Base-by-base conservation (phyloP, 2,329 filamentous ascomycete genomes). In the Hymenoscyphus repandus region DNA sequence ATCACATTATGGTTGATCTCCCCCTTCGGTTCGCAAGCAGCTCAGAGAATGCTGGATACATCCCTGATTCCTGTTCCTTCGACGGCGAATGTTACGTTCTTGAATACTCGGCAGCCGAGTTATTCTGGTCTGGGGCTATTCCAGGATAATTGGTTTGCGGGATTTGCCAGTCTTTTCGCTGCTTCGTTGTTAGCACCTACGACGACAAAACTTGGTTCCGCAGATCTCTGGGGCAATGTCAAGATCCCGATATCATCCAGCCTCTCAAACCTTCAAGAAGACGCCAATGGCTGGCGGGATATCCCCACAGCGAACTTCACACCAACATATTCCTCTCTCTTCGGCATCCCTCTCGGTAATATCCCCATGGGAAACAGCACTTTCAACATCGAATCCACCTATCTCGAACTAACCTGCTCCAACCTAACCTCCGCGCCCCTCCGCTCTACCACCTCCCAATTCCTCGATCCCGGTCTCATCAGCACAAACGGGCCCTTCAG, bases 221-320 rank as follows among this genome's bases (percentile, higher is more conserved):
- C 47, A 15, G 59, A 62, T 50, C 30, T 56, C 5, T 60, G 50
- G 47, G 54, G 56, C 1, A 58, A 60, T 30, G 50, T 60, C 44
- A 62, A 57, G 27, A 60, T 62, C 22, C 59, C 59, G 1, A 31
- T 53, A 6, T 52, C 57, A 12, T 57, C 59, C 2, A 49, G 32
- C 17, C 47, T 62, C 15, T 41, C 46, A 5, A 51, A 54, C 17
- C 37, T 58, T 9, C 18, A 36, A 2, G 7, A 50, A 34, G 55
- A 57, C 33, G 42, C 39, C 6, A 51, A 58, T 32, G 59, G 59
- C 10, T 61, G 57, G 57, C 47, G 32, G 12, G 34, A 45, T 13
- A 39, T 58, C 6, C 52, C 55, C 3, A 13, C 36, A 40, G 17
- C 5, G 10, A 46, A 51, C 22, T 55, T 45, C 27, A 37, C 38